Conservation (phyloP, 345 rosid genomes). For the Aquilaria yunnanensis region DNA sequence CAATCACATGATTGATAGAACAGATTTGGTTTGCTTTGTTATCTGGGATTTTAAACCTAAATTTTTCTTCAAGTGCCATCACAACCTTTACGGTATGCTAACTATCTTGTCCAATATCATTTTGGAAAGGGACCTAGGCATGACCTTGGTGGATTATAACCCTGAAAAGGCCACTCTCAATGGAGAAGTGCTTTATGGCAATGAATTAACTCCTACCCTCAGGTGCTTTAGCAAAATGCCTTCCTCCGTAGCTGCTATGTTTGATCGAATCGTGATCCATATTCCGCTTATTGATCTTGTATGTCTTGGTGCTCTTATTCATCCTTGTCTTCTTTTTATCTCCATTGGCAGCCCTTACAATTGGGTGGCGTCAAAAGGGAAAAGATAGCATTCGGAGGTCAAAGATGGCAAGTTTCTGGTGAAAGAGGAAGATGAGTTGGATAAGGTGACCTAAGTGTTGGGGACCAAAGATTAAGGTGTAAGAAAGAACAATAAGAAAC, state of each 20-base stretch:
- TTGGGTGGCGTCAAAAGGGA: no score
- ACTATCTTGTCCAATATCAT: slow-evolving; percentile 91
- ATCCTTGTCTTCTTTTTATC: no score
- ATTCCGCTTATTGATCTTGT: no score
- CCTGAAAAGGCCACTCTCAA: slow-evolving; percentile 12
- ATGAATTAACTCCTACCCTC: slow-evolving; percentile 40
- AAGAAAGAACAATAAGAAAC: no score
- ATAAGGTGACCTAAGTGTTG: no score
- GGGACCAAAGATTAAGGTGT: no score
- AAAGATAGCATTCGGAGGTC: no score
- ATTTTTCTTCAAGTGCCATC: slow-evolving; percentile 96
- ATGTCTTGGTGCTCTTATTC: no score
- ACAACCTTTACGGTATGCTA: slow-evolving; percentile 86
- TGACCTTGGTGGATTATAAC: slow-evolving; percentile 74
- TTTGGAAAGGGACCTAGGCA: slow-evolving; percentile 72
- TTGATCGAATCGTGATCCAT: no score
- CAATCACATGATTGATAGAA: slow-evolving; percentile 52
- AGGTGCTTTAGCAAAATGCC: slow-evolving; percentile 63
- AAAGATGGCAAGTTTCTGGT: no score
- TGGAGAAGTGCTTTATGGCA: slow-evolving; percentile 27
- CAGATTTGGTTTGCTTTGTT: slow-evolving; percentile 85
- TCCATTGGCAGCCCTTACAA: no score
- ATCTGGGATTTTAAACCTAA: slow-evolving; percentile 90
- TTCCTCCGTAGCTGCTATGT: slow-evolving; percentile 50
- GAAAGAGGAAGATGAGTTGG: no score